Percentiles rank a stretch among this genome's conserved stretches.
Evolutionary conservation across 2,329 filamentous ascomycete genomes (phyloP).

Genomic region (Xylaria hypoxylon): DNA sequence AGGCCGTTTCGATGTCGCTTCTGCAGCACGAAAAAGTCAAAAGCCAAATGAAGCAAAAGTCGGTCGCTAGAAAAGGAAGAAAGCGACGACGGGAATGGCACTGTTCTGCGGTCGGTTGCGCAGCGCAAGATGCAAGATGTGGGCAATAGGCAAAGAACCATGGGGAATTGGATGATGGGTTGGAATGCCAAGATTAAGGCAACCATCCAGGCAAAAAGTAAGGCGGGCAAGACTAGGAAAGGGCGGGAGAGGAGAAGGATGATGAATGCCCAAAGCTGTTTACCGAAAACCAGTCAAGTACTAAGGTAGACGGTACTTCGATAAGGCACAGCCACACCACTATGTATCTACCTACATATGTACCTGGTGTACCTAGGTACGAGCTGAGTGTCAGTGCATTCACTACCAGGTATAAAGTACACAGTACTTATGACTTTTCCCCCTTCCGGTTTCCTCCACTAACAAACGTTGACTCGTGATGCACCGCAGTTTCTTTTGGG

Average conservation of each 20-base stretch:
- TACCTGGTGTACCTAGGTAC: too few relatives aligned
- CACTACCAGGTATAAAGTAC: not conserved
- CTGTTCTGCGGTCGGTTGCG: conserved; percentile 12
- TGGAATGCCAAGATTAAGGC: conserved; percentile 41
- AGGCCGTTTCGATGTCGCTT: conserved; percentile 16
- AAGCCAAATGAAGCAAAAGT: conserved; percentile 16
- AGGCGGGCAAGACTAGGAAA: conserved; percentile 31
- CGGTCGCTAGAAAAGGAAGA: conserved; percentile 1
- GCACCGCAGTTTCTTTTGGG: conserved; percentile 17
- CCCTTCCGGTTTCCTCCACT: conserved; percentile 1
- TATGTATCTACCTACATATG: too few relatives aligned
- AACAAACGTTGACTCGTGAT: conserved; percentile 13
- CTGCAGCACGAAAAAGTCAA: not conserved
- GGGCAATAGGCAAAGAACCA: conserved; percentile 15
- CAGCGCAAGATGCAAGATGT: conserved; percentile 12
- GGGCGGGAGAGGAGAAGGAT: not conserved
- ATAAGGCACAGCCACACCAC: conserved; percentile 23
- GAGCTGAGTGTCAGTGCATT: too few relatives aligned
- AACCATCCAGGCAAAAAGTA: conserved; percentile 41
- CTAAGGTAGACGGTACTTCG: conserved; percentile 1
- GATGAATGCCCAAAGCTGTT: conserved; percentile 10
- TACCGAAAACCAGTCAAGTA: conserved; percentile 22
- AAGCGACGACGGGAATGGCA: conserved; percentile 21
- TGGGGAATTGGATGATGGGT: conserved; percentile 16
- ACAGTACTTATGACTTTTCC: conserved; percentile 6